Evolutionary conservation across 2,329 filamentous ascomycete genomes (phyloP).

Genomic region (Colletotrichum lupini): DNA sequence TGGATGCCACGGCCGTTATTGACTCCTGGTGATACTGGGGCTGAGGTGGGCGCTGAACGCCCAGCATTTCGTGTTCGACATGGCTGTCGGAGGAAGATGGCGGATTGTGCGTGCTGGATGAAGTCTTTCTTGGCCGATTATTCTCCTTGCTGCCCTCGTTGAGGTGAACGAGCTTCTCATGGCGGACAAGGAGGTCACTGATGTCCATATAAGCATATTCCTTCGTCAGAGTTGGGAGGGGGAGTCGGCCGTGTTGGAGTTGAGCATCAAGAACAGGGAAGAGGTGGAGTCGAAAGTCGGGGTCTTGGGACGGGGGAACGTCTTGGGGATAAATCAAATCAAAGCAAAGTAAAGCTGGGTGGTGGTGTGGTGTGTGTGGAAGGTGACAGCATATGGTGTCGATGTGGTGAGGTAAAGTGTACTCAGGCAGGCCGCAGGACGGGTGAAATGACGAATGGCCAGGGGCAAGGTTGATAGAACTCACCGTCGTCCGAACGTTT

Average conservation of each 20-base stretch:
- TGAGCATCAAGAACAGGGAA: constrained; percentile 28
- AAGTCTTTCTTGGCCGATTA: constrained; percentile 60
- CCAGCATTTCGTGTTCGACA: constrained; percentile 58
- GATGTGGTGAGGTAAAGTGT: constrained; percentile 21
- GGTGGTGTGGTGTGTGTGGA: constrained; percentile 31
- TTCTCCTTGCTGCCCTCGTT: constrained; percentile 69
- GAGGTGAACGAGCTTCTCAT: constrained; percentile 73
- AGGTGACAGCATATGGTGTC: constrained; percentile 23
- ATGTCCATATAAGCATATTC: constrained; percentile 69
- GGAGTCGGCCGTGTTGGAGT: constrained; percentile 17
- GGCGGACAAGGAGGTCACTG: constrained; percentile 71
- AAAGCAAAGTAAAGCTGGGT: background rate
- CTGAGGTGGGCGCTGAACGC: constrained; percentile 50
- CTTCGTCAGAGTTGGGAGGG: constrained; percentile 34
- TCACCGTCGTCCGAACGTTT: constrained; percentile 72
- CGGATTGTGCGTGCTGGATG: constrained; percentile 52
- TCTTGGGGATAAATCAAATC: constrained; percentile 27
- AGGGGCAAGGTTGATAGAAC: constrained; percentile 46
- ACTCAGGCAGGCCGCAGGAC: constrained; percentile 17
- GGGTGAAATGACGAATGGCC: constrained; percentile 21
- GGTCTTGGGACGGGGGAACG: constrained; percentile 15
- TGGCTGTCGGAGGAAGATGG: constrained; percentile 60
- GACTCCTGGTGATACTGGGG: constrained; percentile 54
- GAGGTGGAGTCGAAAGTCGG: constrained; percentile 12
- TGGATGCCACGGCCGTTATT: constrained; percentile 50